Evolutionary conservation across 306 rosid genomes (phyloP).

Genomic region (Senna tora): DNA sequence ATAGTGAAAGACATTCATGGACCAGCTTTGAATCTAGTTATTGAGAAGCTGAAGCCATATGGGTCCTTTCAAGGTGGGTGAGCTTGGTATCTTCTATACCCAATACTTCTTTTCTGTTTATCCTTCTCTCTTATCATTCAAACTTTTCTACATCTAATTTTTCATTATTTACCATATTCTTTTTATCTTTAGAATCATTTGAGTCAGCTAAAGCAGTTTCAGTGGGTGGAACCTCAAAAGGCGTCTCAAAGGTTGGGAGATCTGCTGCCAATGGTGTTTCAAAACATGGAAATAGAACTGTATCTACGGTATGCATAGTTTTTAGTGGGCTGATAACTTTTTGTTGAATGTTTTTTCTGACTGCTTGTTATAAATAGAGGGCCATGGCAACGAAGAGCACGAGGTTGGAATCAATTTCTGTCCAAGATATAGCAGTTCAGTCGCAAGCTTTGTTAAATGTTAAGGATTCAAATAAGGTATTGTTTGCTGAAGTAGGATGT

Average conservation of each 20-base stretch:
- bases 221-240: conserved; percentile 61
- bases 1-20: conserved; percentile 76
- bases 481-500: conserved; percentile 19
- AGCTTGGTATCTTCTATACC: conserved; percentile 13
- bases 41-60: conserved; percentile 72
- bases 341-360: conserved; percentile 30
- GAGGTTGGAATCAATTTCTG: conserved; percentile 65
- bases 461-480: conserved; percentile 96
- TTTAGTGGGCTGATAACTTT: conserved; percentile 20
- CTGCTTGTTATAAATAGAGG: conserved; percentile 54
- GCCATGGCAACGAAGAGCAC: conserved; percentile 54
- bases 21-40: conserved; percentile 75
- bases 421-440: conserved; percentile 81
- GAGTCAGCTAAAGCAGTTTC: conserved; percentile 64
- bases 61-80: conserved; percentile 71
- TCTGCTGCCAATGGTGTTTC: conserved; percentile 71
- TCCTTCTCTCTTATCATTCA: conserved; percentile 31
- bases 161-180: background rate
- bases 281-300: conserved; percentile 77
- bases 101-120: conserved; percentile 6
- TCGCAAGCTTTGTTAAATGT: conserved; percentile 81
- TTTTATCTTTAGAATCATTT: conserved; percentile 55
- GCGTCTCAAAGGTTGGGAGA: conserved; percentile 67
- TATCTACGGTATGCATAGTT: conserved; percentile 63
- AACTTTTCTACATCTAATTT: conserved; percentile 7